phyloP scores from a whole-genome alignment of 2,329 filamentous ascomycete species.

The Botrytis sinoallii region DNA sequence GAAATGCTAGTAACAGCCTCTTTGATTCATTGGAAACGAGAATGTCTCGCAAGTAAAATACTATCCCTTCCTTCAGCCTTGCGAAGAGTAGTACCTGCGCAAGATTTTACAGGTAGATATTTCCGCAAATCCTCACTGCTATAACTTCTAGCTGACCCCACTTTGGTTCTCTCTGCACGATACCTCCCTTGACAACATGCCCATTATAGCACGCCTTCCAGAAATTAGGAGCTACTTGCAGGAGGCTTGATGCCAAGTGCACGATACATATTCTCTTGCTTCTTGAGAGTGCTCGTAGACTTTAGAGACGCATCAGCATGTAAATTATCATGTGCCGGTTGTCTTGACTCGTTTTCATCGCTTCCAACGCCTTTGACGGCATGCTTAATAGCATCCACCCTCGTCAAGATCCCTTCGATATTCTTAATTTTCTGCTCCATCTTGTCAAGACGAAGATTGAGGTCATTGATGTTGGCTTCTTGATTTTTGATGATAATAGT shows the following conservation, averaged over 20 bases:
- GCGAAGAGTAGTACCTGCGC: not conserved
- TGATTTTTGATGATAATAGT: not conserved
- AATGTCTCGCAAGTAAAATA: accelerated
- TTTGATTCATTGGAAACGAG: not conserved
- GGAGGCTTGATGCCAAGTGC: not conserved
- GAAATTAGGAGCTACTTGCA: not conserved
- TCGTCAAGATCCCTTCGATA: not conserved
- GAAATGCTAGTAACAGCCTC: not conserved
- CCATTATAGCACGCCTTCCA: too few relatives aligned
- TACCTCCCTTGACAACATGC: accelerated
- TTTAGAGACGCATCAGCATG: not conserved
- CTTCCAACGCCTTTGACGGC: not conserved
- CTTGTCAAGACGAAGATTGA: not conserved
- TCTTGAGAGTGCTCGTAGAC: not conserved
- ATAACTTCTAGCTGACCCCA: too few relatives aligned
- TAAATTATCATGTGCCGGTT: not conserved
- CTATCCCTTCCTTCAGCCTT: not conserved
- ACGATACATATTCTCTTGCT: slow-evolving; percentile 4
- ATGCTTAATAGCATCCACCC: not conserved
- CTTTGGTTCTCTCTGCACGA: not conserved
- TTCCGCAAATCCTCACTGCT: not conserved
- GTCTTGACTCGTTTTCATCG: accelerated
- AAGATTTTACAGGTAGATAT: not conserved
- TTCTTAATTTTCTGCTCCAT: not conserved
- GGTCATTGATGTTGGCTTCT: not conserved